These are phyloP conservation scores for Hypoxylon rubiginosum DNA, from an alignment of 2,329 filamentous ascomycete genomes.

Conservation along the genomic window DNA sequence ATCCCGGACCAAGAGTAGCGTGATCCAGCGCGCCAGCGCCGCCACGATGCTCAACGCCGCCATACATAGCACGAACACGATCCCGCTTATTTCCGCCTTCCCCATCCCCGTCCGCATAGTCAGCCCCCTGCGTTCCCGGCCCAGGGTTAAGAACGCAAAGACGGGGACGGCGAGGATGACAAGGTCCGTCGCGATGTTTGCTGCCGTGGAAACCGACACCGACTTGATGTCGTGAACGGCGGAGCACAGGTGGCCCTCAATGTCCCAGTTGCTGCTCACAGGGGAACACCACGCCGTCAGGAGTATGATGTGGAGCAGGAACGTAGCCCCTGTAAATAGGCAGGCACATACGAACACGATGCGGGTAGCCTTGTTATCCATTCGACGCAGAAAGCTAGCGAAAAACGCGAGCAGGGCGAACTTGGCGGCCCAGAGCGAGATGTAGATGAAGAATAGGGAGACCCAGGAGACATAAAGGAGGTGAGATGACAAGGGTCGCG, in stretches of 20 bases:
- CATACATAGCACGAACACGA: conserved; percentile 43
- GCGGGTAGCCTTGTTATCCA: conserved; percentile 29
- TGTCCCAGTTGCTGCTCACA: conserved; percentile 41
- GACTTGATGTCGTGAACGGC: conserved; percentile 45
- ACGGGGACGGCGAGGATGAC: conserved; percentile 42
- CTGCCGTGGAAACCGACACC: conserved; percentile 42
- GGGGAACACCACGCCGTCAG: conserved; percentile 43
- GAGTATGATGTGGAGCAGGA: conserved; percentile 39
- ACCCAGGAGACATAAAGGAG: conserved; percentile 46
- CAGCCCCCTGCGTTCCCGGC: conserved; percentile 33
- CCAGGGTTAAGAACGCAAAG: conserved; percentile 33
- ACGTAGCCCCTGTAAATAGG: conserved; percentile 34
- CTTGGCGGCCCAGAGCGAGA: conserved; percentile 45
- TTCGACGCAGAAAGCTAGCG: conserved; percentile 33
- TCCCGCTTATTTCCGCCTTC: conserved; percentile 43
- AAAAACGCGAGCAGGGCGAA: conserved; percentile 46
- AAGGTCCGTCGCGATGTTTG: conserved; percentile 44
- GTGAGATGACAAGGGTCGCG: conserved; percentile 32
- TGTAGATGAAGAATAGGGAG: conserved; percentile 47
- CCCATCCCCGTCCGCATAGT: conserved; percentile 31
- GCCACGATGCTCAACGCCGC: conserved; percentile 45
- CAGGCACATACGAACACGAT: conserved; percentile 32
- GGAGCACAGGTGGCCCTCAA: conserved; percentile 40
- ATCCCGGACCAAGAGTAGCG: conserved; percentile 38
- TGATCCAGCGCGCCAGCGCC: conserved; percentile 43